Evolutionary conservation across 2,329 filamentous ascomycete genomes (phyloP).

Genomic region (Ophiostoma piceae): DNA sequence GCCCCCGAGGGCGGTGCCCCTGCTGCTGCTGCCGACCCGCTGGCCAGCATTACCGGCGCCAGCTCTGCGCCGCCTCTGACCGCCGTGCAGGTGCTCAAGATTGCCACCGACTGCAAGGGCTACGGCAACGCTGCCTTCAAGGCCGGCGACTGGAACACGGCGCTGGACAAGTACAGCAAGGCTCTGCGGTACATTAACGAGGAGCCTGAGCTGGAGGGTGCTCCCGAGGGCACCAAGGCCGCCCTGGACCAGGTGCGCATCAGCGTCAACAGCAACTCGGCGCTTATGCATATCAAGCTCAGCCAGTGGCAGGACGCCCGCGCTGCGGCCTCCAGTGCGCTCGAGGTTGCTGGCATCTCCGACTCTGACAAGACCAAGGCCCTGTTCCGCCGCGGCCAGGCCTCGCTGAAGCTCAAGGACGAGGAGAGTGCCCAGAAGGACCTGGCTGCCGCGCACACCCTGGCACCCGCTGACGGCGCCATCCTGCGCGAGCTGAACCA

Average conservation of each 20-base stretch:
- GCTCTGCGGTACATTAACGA: conserved; percentile 83
- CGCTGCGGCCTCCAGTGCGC: conserved; percentile 65
- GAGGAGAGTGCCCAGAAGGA: conserved; percentile 74
- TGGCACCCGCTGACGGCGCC: conserved; percentile 69
- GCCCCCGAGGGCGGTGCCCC: neutral
- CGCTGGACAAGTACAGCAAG: conserved; percentile 91
- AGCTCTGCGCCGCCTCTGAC: conserved; percentile 47
- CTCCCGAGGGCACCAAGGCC: conserved; percentile 60
- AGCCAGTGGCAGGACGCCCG: conserved; percentile 64
- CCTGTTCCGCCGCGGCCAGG: conserved; percentile 73
- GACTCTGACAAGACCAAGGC: conserved; percentile 85
- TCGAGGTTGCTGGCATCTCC: conserved; percentile 59
- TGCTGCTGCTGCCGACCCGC: conserved; percentile 10
- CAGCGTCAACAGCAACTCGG: conserved; percentile 80
- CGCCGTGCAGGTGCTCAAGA: conserved; percentile 65
- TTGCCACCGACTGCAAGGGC: conserved; percentile 80
- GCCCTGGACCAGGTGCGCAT: conserved; percentile 72
- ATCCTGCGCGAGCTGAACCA: conserved; percentile 67
- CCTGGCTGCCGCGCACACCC: conserved; percentile 67
- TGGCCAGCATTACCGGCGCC: conserved; percentile 23
- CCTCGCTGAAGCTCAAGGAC: conserved; percentile 71
- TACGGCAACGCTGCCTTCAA: conserved; percentile 94
- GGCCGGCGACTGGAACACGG: conserved; percentile 61
- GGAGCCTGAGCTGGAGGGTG: conserved; percentile 68
- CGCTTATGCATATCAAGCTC: conserved; percentile 79